phyloP scores from a whole-genome alignment of 208 protist genomes.

The Porcisia deanei region DNA sequence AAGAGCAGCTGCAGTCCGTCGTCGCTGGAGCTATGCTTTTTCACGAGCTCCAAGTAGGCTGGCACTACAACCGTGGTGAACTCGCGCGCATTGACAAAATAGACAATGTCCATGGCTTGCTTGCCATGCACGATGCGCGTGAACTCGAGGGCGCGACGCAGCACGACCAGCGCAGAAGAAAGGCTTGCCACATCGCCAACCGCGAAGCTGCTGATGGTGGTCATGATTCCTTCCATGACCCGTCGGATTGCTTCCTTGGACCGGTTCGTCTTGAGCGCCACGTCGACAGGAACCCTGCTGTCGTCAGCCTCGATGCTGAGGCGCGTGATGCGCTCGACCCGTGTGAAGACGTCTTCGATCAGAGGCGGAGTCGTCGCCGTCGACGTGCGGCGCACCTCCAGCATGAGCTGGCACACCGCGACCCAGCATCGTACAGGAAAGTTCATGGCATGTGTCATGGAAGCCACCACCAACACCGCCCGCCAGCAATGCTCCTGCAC shows the following conservation, averaged over 20 bases:
- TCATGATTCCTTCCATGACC: conserved; percentile 55
- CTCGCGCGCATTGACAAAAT: conserved; percentile 65
- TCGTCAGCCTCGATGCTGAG: conserved; percentile 40
- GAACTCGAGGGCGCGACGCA: conserved; percentile 69
- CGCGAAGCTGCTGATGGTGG: conserved; percentile 37
- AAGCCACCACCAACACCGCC: conserved; percentile 65
- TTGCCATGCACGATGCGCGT: conserved; percentile 60
- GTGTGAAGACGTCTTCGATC: conserved; percentile 66
- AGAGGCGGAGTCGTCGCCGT: conserved; percentile 34
- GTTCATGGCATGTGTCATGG: conserved; percentile 64
- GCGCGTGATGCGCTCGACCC: conserved; percentile 73
- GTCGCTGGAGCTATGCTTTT: conserved; percentile 47
- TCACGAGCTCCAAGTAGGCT: conserved; percentile 51
- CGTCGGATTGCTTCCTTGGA: conserved; percentile 41
- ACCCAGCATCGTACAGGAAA: conserved; percentile 79
- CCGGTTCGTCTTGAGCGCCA: not conserved
- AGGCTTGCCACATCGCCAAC: conserved; percentile 51
- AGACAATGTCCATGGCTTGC: conserved; percentile 41
- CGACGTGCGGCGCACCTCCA: conserved; percentile 41
- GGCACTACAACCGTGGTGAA: conserved; percentile 57
- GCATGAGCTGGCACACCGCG: conserved; percentile 57
- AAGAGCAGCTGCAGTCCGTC: conserved; percentile 67
- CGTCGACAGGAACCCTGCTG: not conserved
- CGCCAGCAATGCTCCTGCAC: conserved; percentile 52
- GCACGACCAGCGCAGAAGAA: conserved; percentile 48